Percentiles rank a stretch among this genome's conserved stretches.
These are phyloP conservation scores for Phaeosphaeriaceae sp. DNA, from an alignment of 2,329 filamentous ascomycete species.

Conservation along the genomic window DNA sequence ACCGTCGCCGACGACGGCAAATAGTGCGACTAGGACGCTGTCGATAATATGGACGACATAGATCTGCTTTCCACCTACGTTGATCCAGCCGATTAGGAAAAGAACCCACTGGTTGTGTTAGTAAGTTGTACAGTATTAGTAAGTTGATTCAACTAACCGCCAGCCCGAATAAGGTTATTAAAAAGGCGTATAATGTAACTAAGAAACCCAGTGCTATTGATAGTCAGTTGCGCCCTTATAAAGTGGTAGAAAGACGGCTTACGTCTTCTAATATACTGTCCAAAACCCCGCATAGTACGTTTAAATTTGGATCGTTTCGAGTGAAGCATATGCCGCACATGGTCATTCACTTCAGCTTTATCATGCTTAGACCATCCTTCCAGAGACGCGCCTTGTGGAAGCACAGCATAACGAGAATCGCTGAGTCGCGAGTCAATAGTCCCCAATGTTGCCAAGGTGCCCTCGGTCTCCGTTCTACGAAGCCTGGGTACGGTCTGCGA, in stretches of 20 bases:
- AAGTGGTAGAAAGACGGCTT: conserved; percentile 40
- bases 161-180: conserved; percentile 84
- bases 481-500: conserved; percentile 29
- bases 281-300: conserved; percentile 78
- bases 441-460: conserved; percentile 48
- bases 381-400: conserved; percentile 74
- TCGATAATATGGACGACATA: conserved; percentile 64
- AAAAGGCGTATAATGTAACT: conserved; percentile 80
- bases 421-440: conserved; percentile 73
- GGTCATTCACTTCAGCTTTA: conserved; percentile 78
- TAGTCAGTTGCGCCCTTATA: neutral
- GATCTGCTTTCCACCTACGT: conserved; percentile 73
- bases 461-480: conserved; percentile 31
- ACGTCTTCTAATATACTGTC: conserved; percentile 76
- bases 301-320: conserved; percentile 81
- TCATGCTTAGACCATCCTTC: conserved; percentile 78
- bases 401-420: conserved; percentile 76
- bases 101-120: too few relatives aligned
- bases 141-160: too few relatives aligned
- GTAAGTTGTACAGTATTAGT: too few relatives aligned
- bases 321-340: conserved; percentile 87
- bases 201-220: conserved; percentile 75
- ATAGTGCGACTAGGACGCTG: conserved; percentile 66
- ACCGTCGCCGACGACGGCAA: conserved; percentile 68
- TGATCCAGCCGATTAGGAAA: conserved; percentile 90